phyloP scores from a whole-genome alignment of 225 moss, liverwort and hornwort genomes.

The Pseudisothecium myosuroides region DNA sequence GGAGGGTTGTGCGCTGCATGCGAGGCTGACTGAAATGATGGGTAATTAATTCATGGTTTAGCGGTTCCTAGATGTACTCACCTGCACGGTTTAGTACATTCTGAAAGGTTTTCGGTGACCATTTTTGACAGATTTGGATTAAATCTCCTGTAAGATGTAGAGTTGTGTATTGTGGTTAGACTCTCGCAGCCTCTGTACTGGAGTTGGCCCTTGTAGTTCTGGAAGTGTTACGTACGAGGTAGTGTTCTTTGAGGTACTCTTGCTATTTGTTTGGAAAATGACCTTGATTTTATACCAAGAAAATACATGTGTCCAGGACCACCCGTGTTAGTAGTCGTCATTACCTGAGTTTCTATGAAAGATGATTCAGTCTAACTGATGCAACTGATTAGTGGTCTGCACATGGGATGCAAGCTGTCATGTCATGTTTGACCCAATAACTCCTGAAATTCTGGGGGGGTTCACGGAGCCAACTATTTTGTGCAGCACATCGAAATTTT shows the following conservation, averaged over 20 bases:
- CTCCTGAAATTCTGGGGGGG: neutral
- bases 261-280: neutral
- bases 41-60: neutral
- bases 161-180: neutral
- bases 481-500: neutral
- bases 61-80: neutral
- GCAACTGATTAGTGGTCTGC: neutral
- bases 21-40: conserved; percentile 31
- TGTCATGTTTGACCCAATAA: neutral
- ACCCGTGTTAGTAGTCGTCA: neutral
- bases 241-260: neutral
- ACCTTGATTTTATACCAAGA: neutral
- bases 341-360: neutral
- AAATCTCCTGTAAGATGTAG: neutral
- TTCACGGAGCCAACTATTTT: neutral
- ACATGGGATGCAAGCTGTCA: neutral
- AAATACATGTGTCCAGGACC: neutral
- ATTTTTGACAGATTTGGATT: neutral
- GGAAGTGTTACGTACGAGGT: neutral
- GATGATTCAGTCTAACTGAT: neutral
- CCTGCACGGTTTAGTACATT: neutral
- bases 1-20: conserved; percentile 61
- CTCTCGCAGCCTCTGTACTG: neutral
- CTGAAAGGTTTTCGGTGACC: neutral
- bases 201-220: neutral